Evolutionary conservation across 148 eudicot genomes (phyloP), one percentile per base, ranked within the genome.

Genomic region (Spergularia marina): DNA sequence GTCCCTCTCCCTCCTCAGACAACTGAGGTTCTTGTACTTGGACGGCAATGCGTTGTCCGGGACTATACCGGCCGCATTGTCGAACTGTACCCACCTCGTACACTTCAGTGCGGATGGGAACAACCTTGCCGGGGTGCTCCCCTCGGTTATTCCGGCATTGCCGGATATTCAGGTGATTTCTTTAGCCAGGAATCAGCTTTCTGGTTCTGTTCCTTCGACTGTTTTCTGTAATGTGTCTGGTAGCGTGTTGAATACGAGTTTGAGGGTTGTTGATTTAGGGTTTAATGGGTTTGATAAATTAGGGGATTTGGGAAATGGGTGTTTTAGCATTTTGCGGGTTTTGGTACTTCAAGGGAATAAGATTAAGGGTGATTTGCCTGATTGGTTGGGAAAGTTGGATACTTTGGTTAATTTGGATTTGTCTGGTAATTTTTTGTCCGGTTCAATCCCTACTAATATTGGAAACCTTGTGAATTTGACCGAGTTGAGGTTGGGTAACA

Each of bases 21-120:
- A 76, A 68, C 67, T 92, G 14, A 78, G 83, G 78, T 87, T 81
- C 53, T 54, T 92, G 3, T 83, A 84, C 83, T 82, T 92, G 25
- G 97, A 90, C 74, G 60, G 47, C 15, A 92, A 92, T 54, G 20
- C 23, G 10, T 72, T 92, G 0, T 73, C 86, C 39, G 94, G 97
- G 0, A 82, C 94, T 0, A 72, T 91, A 2, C 97, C 94, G 12
- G 82, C 94, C 4, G 92, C 94, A 18, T 53, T 89, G 9, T 71
- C 87, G 0, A 91, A 87, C 78, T 89, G 94, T 61, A 70, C 83
- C 14, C 71, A 85, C 23, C 85, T 91, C 0, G 77, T 88, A 0
- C 92, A 91, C 34, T 65, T 91, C 23, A 88, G 91, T 39, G 91
- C 91, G 4, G 89, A 83, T 12, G 87, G 83, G 5, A 91, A 91